Base-by-base conservation (phyloP, 1,284 basidiomycete genomes). In the Marasmius fiardii region DNA sequence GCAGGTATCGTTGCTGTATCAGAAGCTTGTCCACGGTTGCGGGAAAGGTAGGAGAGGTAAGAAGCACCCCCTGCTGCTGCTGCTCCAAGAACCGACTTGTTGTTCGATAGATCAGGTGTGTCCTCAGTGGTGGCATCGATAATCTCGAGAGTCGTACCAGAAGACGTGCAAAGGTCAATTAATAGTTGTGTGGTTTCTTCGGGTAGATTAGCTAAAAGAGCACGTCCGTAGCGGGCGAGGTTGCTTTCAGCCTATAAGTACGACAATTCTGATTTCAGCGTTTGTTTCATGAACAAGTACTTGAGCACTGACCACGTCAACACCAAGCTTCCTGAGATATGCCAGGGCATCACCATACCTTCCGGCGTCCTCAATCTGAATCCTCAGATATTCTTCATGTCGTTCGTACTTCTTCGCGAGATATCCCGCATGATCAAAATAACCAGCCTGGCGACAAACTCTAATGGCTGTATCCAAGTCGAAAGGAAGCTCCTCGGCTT, bases 391-490 rank as follows among this genome's bases (percentile, higher is more conserved):
- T 62, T 98, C 96, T 64, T 95, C 93, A 64, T 98, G 93, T 28
- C 91, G 77, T 39, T 86, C 85, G 71, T 95, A 98, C 66, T 93
- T 92, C 73, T 88, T 88, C 4, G 96, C 96, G 3, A 99, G 81
- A 70, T 97, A 99, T 0, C 88, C 86, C 0, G 97, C 97, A 67
- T 99, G 96, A 51, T 93, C 88, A 65, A 92, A 97, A 71, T 97
- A 99, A 0, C 95, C 93, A 0, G 94, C 96, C 69, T 98, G 96
- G 20, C 96, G 81, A 68, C 95, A 98, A 10, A 99, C 96, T 0
- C 93, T 82, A 59, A 99, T 98, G 0, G 95, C 97, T 0, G 96
- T 98, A 57, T 96, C 95, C 33, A 99, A 80, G 67, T 99, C 97
- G 65, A 99, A 99, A 0, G 95, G 95, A 1, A 96, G 80, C 64